Base-by-base conservation (phyloP, 352 stramenopile genomes). In the Pythium graminicola region DNA sequence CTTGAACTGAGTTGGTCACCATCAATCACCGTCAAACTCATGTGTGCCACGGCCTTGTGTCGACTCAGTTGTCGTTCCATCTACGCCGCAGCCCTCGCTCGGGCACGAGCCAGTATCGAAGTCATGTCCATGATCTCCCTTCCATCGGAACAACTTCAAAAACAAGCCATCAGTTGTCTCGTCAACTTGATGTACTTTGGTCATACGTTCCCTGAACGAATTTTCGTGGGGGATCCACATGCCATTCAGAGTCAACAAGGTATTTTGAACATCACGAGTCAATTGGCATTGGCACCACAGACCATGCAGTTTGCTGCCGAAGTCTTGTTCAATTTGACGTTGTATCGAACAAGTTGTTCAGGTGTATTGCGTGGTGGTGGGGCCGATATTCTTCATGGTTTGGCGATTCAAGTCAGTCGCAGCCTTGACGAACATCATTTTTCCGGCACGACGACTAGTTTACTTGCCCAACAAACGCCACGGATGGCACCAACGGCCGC, bases 161-260 rank as follows among this genome's bases (percentile, higher is more conserved):
- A 71, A 41, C 60, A 89, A 6, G 67, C 69, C 5, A 70, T 92
- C 23, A 85, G 67, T 28, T 85, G 69, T 29, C 69, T 89, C 16
- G 32, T 85, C 35, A 92, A 92, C 45, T 59, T 92, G n/a, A 63
- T 89, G 4, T 79, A 67, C 47, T 71, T 81, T 45, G 73, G 76
- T 2, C 72, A 85, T 35, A 41, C 56, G 1, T 87, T 92, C 31
- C 69, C 77, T 0, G 81, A 89, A n/a, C 77, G 76, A 2, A 67
- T 89, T 6, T 88, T 88, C 33, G n/a, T 85, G 11, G 81, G 81
- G 2, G 81, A 89, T 16, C 75, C 76, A 0, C 76, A 88, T 16
- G 73, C 76, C 5, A 63, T 80, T 1, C 76, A 89, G 49, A 89
- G 76, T 28, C 76, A 83, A 8, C 54, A 85, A 4, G 81, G 81